phyloP scores from a whole-genome alignment of 2,329 filamentous ascomycete genomes.

The Talaromyces sp. region DNA sequence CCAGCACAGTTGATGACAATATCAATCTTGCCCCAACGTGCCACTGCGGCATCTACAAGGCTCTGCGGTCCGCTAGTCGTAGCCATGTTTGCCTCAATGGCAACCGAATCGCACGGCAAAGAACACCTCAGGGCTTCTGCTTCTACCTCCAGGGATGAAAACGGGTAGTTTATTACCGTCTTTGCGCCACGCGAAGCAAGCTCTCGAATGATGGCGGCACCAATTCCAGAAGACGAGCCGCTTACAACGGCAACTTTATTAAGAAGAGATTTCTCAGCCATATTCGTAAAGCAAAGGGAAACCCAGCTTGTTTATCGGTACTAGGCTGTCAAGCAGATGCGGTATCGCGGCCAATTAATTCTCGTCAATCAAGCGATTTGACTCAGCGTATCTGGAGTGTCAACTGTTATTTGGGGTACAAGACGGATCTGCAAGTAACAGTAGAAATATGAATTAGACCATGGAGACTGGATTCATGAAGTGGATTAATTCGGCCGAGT shows the following conservation, averaged over 20 bases:
- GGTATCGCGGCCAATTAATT: too few relatives aligned
- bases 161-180: constrained; percentile 47
- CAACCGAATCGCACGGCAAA: constrained; percentile 26
- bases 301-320: too few relatives aligned
- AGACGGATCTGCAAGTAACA: too few relatives aligned
- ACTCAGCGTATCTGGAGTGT: too few relatives aligned
- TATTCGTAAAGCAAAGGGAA: background rate
- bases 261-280: background rate
- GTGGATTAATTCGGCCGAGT: too few relatives aligned
- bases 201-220: constrained; percentile 40
- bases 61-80: constrained; percentile 29
- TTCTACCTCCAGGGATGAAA: constrained; percentile 16
- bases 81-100: constrained; percentile 40
- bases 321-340: too few relatives aligned
- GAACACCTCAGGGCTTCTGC: constrained; percentile 22
- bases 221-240: constrained; percentile 41
- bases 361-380: too few relatives aligned
- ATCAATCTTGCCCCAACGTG: constrained; percentile 32
- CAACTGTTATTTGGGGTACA: too few relatives aligned
- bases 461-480: too few relatives aligned
- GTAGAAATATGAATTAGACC: too few relatives aligned
- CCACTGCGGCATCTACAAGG: constrained; percentile 32
- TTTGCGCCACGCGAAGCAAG: constrained; percentile 42
- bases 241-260: constrained; percentile 44
- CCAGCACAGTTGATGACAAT: constrained; percentile 25